phyloP scores from a whole-genome alignment of 2,329 filamentous ascomycete species.

The Coniochaeta prunicola region DNA sequence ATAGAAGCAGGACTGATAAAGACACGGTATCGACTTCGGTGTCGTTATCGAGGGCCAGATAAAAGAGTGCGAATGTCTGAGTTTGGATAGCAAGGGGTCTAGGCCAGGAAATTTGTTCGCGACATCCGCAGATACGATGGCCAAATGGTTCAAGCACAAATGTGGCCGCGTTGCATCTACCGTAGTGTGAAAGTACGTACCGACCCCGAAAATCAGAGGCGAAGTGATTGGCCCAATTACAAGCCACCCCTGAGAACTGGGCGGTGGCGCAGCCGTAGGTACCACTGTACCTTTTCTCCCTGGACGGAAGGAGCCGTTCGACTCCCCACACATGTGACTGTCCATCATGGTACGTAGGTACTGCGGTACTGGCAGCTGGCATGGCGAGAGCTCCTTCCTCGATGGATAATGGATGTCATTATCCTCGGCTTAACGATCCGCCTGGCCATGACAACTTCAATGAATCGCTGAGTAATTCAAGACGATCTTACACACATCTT shows the following conservation, averaged over 20 bases:
- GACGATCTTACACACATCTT: neutral
- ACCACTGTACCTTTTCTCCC: neutral
- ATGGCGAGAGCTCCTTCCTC: neutral
- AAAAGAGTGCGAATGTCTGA: neutral
- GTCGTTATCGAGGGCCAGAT: neutral
- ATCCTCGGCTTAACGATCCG: neutral
- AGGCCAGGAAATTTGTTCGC: neutral
- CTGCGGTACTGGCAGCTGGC: neutral
- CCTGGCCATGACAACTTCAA: neutral
- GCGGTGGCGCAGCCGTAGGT: neutral
- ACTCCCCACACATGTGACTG: neutral
- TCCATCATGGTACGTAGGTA: no score
- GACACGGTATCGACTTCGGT: neutral
- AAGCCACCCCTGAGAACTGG: neutral
- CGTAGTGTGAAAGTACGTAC: no score
- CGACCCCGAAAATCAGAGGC: no score
- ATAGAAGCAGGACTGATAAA: neutral
- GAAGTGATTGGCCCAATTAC: neutral
- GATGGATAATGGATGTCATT: neutral
- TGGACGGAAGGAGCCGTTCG: neutral
- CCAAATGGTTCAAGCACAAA: neutral
- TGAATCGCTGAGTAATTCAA: neutral
- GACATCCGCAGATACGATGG: neutral
- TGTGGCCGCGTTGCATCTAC: constrained; percentile 3
- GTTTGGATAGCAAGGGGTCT: neutral